Percentiles rank a stretch among this genome's conserved stretches.
phyloP scores from a whole-genome alignment of 1,284 basidiomycete species.

The Tilletia indica region DNA sequence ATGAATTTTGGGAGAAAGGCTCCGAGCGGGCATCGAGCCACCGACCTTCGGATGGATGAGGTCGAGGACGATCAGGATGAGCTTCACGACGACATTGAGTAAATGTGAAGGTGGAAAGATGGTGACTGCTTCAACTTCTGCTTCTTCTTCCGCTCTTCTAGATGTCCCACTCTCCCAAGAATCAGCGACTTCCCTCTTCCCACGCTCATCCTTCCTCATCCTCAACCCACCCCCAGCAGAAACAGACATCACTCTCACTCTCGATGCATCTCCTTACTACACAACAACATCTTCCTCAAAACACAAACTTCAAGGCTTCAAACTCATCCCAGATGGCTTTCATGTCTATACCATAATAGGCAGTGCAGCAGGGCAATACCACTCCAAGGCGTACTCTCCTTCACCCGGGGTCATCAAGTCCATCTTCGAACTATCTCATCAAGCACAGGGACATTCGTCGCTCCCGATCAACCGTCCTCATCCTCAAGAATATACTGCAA shows the following conservation, averaged over 20 bases:
- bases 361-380: background rate
- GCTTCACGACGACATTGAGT: background rate
- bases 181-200: background rate
- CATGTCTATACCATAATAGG: background rate
- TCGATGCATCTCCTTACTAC: conserved; percentile 10
- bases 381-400: background rate
- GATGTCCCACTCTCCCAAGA: background rate
- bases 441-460: background rate
- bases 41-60: too few species aligned
- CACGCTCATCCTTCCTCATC: conserved; percentile 12
- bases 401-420: background rate
- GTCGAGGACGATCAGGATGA: background rate
- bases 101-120: background rate
- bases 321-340: conserved; percentile 5
- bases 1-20: too few species aligned
- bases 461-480: background rate
- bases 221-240: background rate
- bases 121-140: background rate
- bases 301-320: background rate
- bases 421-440: background rate
- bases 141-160: background rate
- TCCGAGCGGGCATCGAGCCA: background rate
- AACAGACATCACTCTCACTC: background rate
- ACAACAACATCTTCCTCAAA: background rate
- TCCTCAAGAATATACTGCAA: background rate